Conservation (phyloP, 371 early-diverging fungal species). For the Mucor plumbeus region DNA sequence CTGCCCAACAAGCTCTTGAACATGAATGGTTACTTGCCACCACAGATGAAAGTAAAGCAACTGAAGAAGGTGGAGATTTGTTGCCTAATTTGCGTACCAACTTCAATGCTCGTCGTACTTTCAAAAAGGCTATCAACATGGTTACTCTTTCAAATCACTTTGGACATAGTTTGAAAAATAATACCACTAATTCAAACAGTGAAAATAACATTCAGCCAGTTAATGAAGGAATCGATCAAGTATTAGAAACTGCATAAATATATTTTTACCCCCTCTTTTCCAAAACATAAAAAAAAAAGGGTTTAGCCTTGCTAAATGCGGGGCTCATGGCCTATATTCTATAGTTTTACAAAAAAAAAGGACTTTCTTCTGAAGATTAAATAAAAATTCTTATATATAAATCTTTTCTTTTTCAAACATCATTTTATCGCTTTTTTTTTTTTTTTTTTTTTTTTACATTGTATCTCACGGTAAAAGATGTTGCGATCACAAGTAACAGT, state of each 20-base stretch:
- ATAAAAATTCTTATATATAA: neutral
- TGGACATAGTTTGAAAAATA: constrained; percentile 38
- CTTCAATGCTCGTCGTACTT: constrained; percentile 81
- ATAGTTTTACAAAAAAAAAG: neutral
- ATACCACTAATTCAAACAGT: constrained; percentile 14
- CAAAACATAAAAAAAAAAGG: constrained; percentile 1
- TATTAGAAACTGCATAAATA: constrained; percentile 33
- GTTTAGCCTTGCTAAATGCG: neutral
- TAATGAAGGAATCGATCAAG: constrained; percentile 51
- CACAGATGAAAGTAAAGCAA: constrained; percentile 32
- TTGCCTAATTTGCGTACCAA: constrained; percentile 80
- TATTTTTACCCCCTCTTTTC: neutral
- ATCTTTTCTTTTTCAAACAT: neutral
- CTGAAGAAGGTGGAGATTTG: constrained; percentile 55
- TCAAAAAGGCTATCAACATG: constrained; percentile 73
- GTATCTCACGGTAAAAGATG: neutral
- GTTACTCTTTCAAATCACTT: constrained; percentile 56
- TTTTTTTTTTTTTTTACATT: neutral
- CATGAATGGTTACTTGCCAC: constrained; percentile 72
- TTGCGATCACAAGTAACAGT: constrained; percentile 12
- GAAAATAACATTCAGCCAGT: constrained; percentile 45
- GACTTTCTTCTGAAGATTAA: neutral
- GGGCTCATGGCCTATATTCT: constrained; percentile 1
- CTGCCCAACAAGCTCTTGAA: constrained; percentile 74
- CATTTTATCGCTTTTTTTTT: neutral